phyloP scores from a whole-genome alignment of 768 basidiomycete species.

The Chiua virens region DNA sequence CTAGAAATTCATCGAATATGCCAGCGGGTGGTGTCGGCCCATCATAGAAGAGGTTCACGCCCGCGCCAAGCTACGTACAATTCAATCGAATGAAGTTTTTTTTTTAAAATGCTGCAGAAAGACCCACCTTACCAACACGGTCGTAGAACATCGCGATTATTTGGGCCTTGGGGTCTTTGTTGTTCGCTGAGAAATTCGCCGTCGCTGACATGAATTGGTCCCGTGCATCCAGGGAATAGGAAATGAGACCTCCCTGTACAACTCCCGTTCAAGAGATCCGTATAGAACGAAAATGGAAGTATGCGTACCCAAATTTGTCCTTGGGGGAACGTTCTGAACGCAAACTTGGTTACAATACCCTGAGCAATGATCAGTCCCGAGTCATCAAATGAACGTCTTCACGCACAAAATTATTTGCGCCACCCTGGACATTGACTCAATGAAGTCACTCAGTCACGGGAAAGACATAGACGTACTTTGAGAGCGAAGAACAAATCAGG shows the following conservation, averaged over 20 bases:
- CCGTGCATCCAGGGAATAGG: conserved; percentile 9
- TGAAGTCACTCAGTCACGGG: not conserved
- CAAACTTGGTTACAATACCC: conserved; percentile 60
- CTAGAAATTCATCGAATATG: conserved; percentile 26
- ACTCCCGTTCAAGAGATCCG: not conserved
- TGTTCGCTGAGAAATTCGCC: conserved; percentile 9
- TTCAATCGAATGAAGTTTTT: not conserved
- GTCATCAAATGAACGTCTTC: not conserved
- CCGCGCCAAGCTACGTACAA: conserved; percentile 11
- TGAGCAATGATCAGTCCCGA: conserved; percentile 7
- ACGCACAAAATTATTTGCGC: conserved; percentile 54
- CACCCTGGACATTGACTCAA: conserved; percentile 40
- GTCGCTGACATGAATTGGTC: conserved; percentile 9
- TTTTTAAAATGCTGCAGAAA: not conserved
- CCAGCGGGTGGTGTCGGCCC: conserved; percentile 30
- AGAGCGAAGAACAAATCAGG: conserved; percentile 42
- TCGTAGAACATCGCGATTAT: conserved; percentile 46
- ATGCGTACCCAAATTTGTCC: conserved; percentile 53
- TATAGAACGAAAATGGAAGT: not conserved
- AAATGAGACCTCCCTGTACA: conserved; percentile 48
- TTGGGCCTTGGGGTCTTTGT: conserved; percentile 13
- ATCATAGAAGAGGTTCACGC: conserved; percentile 55
- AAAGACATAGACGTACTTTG: conserved; percentile 27
- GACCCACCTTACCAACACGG: not conserved
- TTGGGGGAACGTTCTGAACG: conserved; percentile 51